Conservation (phyloP, 495 filamentous ascomycete genomes). For the Hyaloscypha finlandica region DNA sequence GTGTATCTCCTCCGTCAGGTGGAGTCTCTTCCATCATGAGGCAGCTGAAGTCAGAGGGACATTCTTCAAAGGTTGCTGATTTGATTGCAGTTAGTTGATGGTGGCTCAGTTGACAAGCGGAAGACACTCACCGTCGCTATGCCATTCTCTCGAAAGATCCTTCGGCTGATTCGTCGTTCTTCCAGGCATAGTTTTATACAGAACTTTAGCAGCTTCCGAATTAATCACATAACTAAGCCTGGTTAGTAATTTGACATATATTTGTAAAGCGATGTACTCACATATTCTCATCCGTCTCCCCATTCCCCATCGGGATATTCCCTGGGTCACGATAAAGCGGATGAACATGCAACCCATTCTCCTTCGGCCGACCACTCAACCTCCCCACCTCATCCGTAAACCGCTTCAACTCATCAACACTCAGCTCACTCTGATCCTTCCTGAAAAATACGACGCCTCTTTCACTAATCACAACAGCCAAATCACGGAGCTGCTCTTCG, state of each 20-base stretch:
- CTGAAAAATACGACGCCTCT: conserved; percentile 38
- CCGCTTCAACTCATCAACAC: conserved; percentile 42
- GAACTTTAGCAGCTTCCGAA: conserved; percentile 45
- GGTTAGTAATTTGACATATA: not conserved
- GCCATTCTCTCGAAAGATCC: conserved; percentile 45
- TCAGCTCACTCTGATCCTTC: conserved; percentile 41
- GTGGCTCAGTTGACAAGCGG: not conserved
- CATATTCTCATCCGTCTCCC: conserved; percentile 41
- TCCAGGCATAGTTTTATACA: conserved; percentile 45
- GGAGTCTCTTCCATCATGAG: conserved; percentile 45
- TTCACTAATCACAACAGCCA: conserved; percentile 59
- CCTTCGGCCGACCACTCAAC: conserved; percentile 43
- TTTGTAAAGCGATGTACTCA: conserved; percentile 18
- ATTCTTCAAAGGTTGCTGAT: conserved; percentile 40
- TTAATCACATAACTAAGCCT: conserved; percentile 46
- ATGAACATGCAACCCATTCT: conserved; percentile 45
- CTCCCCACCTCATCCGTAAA: conserved; percentile 43
- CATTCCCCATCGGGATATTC: conserved; percentile 44
- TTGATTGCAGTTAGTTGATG: not conserved
- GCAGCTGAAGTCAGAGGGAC: conserved; percentile 43
- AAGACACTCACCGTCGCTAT: conserved; percentile 42
- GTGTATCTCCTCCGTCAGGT: conserved; percentile 43
- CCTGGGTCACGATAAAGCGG: conserved; percentile 46
- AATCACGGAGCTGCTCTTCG: conserved; percentile 65
- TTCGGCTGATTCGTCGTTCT: conserved; percentile 35